Conservation (phyloP, 306 rosid species). For the Cyclanthera cordifolia region DNA sequence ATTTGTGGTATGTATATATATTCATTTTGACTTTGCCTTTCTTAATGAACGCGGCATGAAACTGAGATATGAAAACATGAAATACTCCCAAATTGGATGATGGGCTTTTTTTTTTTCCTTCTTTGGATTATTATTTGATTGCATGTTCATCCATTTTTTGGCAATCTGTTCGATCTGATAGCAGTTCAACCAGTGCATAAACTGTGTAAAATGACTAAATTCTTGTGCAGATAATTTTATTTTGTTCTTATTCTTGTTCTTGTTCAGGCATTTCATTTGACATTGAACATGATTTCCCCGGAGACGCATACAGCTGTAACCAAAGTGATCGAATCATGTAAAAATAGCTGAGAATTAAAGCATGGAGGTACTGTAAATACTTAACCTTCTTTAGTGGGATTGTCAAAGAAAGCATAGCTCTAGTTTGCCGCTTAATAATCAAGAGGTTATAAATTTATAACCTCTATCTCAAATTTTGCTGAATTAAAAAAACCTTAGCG, state of each 20-base stretch:
- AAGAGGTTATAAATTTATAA: too few relatives aligned
- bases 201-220: neutral
- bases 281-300: constrained; percentile 86
- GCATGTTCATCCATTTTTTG: neutral
- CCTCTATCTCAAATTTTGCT: too few relatives aligned
- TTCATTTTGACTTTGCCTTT: constrained; percentile 9
- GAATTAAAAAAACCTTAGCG: neutral
- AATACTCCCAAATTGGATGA: neutral
- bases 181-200: neutral
- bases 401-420: too few relatives aligned
- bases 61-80: neutral
- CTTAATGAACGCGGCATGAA: neutral
- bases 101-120: too few relatives aligned
- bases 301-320: constrained; percentile 90
- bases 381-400: constrained; percentile 14
- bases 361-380: constrained; percentile 44
- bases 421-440: too few relatives aligned
- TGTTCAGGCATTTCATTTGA: constrained; percentile 82
- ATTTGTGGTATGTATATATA: constrained; percentile 63
- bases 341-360: constrained; percentile 33
- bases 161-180: neutral
- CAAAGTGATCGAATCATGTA: constrained; percentile 92
- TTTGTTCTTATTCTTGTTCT: neutral
- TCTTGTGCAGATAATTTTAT: neutral
- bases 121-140: neutral